These are phyloP conservation scores for Fusarium continuum DNA, from an alignment of 2,329 filamentous ascomycete genomes.

Conservation along the genomic window DNA sequence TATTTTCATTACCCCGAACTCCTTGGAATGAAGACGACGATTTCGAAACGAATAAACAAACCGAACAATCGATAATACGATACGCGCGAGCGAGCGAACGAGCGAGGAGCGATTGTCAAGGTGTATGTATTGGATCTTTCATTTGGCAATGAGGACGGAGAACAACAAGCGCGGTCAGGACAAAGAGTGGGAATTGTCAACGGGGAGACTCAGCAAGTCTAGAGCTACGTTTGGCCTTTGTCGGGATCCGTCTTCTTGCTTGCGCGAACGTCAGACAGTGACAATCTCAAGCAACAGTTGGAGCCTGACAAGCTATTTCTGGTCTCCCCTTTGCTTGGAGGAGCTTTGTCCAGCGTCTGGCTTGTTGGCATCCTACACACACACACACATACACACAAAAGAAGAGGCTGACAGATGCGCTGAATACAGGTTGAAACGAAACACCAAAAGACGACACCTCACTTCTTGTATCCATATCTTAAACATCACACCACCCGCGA, in stretches of 20 bases:
- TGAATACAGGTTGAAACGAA: conserved; percentile 15
- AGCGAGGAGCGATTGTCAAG: conserved; percentile 1
- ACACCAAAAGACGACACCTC: background rate
- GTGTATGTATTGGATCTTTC: conserved; percentile 6
- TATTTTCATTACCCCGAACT: too few relatives aligned
- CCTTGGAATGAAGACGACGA: conserved; percentile 2
- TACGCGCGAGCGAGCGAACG: conserved; percentile 10
- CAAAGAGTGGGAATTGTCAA: background rate
- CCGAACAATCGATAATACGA: conserved; percentile 8
- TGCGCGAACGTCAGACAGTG: background rate
- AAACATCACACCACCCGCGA: conserved; percentile 1
- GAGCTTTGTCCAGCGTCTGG: background rate
- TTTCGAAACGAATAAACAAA: conserved; percentile 17
- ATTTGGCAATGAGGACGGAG: background rate
- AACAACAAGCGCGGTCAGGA: background rate
- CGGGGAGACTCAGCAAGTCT: background rate
- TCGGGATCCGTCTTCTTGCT: background rate
- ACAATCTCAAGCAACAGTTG: background rate
- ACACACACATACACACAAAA: too few relatives aligned
- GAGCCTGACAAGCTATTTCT: background rate
- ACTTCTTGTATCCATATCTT: conserved; percentile 4
- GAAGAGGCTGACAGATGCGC: conserved; percentile 15
- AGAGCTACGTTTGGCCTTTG: background rate
- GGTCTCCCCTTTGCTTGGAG: background rate
- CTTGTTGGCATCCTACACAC: background rate